phyloP scores from a whole-genome alignment of 495 filamentous ascomycete species.

The Lindgomyces ingoldianus region DNA sequence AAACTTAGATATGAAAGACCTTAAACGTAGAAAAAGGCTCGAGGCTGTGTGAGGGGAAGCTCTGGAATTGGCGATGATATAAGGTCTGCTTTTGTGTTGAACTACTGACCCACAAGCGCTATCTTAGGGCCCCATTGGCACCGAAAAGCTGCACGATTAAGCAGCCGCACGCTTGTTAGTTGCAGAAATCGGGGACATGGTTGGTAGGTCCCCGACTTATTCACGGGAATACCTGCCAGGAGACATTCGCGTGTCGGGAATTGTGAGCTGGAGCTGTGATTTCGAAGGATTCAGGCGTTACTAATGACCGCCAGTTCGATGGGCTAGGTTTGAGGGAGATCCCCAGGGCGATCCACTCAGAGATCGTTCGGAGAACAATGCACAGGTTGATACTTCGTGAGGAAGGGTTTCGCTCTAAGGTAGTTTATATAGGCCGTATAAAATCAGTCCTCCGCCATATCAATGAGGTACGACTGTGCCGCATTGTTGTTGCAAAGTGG shows the following conservation, averaged over 20 bases:
- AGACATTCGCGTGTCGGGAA: neutral
- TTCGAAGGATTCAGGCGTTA: neutral
- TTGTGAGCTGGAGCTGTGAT: neutral
- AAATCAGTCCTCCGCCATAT: no score
- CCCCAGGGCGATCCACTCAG: neutral
- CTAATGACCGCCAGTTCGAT: neutral
- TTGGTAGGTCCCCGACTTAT: neutral
- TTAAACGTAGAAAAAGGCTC: neutral
- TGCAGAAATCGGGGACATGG: neutral
- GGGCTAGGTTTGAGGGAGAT: neutral
- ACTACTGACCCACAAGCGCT: neutral
- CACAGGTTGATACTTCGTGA: no score
- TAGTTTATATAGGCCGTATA: no score
- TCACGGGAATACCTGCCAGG: neutral
- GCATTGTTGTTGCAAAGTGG: no score
- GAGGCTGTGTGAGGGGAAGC: neutral
- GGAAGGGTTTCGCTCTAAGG: no score
- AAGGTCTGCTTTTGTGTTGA: neutral
- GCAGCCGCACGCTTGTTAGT: constrained; percentile 1
- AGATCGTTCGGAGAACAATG: no score
- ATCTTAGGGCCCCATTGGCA: neutral
- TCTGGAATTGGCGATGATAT: constrained; percentile 4
- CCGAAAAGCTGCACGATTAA: neutral
- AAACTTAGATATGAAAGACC: constrained; percentile 3
- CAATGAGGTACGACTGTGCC: no score